Evolutionary conservation across 2,329 filamentous ascomycete genomes (phyloP), one percentile per base, ranked within the genome.

Genomic region (Sclerotinia borealis): DNA sequence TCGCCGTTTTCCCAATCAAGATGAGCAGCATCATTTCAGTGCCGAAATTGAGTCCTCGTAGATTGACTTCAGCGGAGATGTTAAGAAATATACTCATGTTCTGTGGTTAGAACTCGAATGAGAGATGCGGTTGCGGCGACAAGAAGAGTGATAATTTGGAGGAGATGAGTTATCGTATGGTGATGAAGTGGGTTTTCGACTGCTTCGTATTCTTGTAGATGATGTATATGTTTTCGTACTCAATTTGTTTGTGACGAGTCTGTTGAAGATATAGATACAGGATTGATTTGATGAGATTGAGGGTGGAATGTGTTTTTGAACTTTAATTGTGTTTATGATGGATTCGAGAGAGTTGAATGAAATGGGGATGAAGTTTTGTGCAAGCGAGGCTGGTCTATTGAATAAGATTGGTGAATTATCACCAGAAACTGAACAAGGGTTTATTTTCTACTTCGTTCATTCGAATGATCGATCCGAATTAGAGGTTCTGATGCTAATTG

Each of bases 1-100:
- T 50, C 11, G n/a, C n/a, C 5, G 3, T 0, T 13, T 56, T 17
- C 22, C 2, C 22, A 17, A 10, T 31, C 2, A 51, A 51, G 1
- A 27, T 9, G 8, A 8, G 4, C 1, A 0, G 10, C 10, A 34
- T 2, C 4, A 31, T 25, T 4, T n/a, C n/a, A n/a, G n/a, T n/a
- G n/a, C n/a, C n/a, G n/a, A n/a, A n/a, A n/a, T n/a, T n/a, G 1
- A 15, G 7, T 19, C 7, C 4, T n/a, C 4, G 19, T 11, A 3
- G 4, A 22, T 6, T 22, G 19, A 6, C 3, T 11, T 8, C 7
- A 7, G 19, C n/a, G n/a, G n/a, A n/a, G n/a, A 11, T 25, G 15
- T 19, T 17, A 1, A 25, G 19, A 1, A 10, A 34, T 0, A 0
- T 34, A 5, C n/a, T 3, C 13, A 45, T 17, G 2, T 17, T 22